Base-by-base conservation (phyloP, 805 yeast genomes). In the Saturnispora dispora region DNA sequence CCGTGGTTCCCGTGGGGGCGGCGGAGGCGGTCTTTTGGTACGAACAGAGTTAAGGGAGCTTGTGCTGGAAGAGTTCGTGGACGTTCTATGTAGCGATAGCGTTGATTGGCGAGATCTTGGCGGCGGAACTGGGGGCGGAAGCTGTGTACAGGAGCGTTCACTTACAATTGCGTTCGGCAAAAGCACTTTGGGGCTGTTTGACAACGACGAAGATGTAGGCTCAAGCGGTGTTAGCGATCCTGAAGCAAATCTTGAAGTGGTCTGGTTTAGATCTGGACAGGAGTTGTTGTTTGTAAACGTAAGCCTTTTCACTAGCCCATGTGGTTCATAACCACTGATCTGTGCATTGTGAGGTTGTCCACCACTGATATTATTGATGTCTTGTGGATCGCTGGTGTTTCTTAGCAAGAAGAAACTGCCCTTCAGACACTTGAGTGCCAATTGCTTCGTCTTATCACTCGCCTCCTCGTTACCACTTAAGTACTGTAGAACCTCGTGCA, bases 401-500 rank as follows among this genome's bases (percentile, higher is more conserved):
- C 18, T 17, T 4, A 22, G 17, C 5, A 23, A 15, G 22, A 48
- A 48, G 36, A 48, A 48, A 13, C 20, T 22, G 25, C 51, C 50
- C 9, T 57, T 53, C 15, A 72, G 52, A 53, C 75, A 70, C 54
- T 69, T 66, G 23, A 58, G 55, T 0, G 81, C 72, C 43, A 77
- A 57, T 39, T 71, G 63, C 46, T 71, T 70, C 0, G 79, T 76
- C 0, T 71, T 67, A 7, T 65, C 66, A 1, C 68, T 53, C 5
- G 66, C 61, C 32, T 63, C 63, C 56, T 73, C 74, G 15, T 23
- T 65, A 42, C 63, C 66, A 5, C 63, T 64, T 10, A 87, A 67
- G 58, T 77, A 75, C 9, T 68, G 63, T 43, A 88, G 67, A 8
- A 83, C 66, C 6, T 75, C 73, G 6, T 66, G 56, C 6, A 90